These are phyloP conservation scores for Salmacisia buchloeana DNA, from an alignment of 1,284 basidiomycete genomes.

Conservation along the genomic window DNA sequence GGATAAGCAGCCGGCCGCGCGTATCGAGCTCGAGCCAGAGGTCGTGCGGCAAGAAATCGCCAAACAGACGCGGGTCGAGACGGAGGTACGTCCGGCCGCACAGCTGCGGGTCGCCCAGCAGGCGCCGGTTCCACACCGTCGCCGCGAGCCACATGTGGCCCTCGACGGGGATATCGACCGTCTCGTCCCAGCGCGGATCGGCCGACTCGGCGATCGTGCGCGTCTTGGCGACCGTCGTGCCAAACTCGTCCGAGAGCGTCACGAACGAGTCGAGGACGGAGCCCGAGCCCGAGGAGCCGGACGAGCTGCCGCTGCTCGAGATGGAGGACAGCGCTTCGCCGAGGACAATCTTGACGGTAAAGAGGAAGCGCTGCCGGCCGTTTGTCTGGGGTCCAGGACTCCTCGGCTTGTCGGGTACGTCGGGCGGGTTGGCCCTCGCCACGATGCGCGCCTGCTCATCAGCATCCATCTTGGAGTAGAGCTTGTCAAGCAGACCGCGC, in stretches of 20 bases:
- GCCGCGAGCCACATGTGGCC: conserved; percentile 88
- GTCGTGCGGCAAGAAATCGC: conserved; percentile 84
- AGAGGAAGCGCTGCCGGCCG: conserved; percentile 60
- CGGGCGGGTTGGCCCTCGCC: conserved; percentile 46
- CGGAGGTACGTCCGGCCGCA: conserved; percentile 87
- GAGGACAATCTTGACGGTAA: conserved; percentile 86
- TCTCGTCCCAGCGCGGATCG: conserved; percentile 93
- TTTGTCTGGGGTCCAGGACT: not conserved
- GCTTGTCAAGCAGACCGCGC: conserved; percentile 78
- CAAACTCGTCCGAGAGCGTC: conserved; percentile 81
- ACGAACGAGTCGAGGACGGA: conserved; percentile 71
- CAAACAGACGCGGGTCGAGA: conserved; percentile 80
- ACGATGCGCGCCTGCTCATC: conserved; percentile 73
- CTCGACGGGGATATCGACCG: conserved; percentile 81
- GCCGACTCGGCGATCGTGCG: conserved; percentile 88
- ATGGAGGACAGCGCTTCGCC: conserved; percentile 26
- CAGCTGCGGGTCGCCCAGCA: conserved; percentile 66
- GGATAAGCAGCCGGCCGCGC: conserved; percentile 67
- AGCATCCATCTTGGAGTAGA: conserved; percentile 85
- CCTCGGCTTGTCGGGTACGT: conserved; percentile 52
- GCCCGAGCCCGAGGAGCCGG: not conserved
- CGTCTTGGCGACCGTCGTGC: conserved; percentile 85
- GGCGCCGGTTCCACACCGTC: conserved; percentile 80
- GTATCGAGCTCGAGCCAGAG: conserved; percentile 87
- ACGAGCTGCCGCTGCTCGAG: conserved; percentile 10